Evolutionary conservation across 495 filamentous ascomycete species (phyloP), one percentile per base, ranked within the genome.

Genomic region (Trichocladium uniseriatum): DNA sequence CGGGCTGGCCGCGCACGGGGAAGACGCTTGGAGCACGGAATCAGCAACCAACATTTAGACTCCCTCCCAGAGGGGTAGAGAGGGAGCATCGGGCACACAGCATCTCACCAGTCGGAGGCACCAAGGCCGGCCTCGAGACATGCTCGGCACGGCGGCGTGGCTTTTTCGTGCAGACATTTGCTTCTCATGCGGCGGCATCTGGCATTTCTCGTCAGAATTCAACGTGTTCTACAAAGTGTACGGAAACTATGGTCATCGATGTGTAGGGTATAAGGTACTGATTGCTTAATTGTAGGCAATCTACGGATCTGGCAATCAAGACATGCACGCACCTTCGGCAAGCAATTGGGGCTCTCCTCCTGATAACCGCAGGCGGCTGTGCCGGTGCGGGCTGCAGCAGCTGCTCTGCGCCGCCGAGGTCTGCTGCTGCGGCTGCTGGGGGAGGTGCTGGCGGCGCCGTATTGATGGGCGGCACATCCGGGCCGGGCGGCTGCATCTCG

Each of bases 171-270:
- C 18, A 69, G 40, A 48, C 71, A 74, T 57, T 73, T 74, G 61
- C 68, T 73, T 47, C 71, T 61, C 64, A 74, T 67, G 22, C 71
- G 71, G 37, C 71, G 71, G 49, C 71, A 74, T 67, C 71, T 74
- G 41, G 28, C n/a, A 38, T 43, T 27, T 6, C 34, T 4, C 6
- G 49, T 51, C 27, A 51, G 49, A 20, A 11, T 18, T n/a, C 32
- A 31, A 7, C 28, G 29, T 19, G 0, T 13, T 35, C 22, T 45
- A 28, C 39, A n/a, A n/a, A n/a, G 29, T 10, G 10, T 5, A 18
- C 24, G 4, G 24, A 3, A 27, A 27, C 24, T 8, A 27, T 8
- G 24, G n/a, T n/a, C n/a, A n/a, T n/a, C n/a, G n/a, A n/a, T 8
- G 4, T 8, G 24, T 27, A 27, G 24, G 24, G 24, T 8, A 27